Evolutionary conservation across 306 rosid species (phyloP), one percentile per base, ranked within the genome.

Genomic region (Glycine latifolia): DNA sequence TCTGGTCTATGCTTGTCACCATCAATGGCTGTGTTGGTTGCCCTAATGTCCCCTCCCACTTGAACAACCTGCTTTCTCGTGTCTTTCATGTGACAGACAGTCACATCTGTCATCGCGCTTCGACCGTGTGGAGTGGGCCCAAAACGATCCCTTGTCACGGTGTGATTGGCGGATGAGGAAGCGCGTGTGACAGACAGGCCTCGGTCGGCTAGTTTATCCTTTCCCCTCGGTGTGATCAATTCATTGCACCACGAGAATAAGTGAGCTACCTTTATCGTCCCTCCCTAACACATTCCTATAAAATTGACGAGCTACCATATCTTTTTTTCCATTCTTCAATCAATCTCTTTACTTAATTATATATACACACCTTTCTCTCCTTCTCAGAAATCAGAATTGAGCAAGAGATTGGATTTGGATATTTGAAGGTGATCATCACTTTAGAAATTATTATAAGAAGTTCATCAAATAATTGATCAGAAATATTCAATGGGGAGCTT

Each of bases 1-100:
- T 2, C 7, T 49, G 83, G 92, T 88, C 94, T 84, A 74, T 16
- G 61, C 52, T 81, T 72, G 79, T 88, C 82, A 83, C 58, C 72
- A 49, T 70, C 55, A 20, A 71, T 61, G 85, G 84, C 85, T 78
- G 84, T 83, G 59, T 59, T 49, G 86, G 94, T 87, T 84, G 58
- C 77, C 16, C 71, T 39, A 0, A 12, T 91, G 97, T 89, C 87
- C 81, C 90, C 89, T 67, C 68, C 50, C 26, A 44, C 43, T 49
- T 46, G 4, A 78, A 67, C 97, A 87, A 56, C 71, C 17, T 65
- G 60, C 73, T 56, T 72, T 65, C 41, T 35, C 75, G 16, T 89
- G 95, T 89, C 85, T 55, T 80, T 77, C 85, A 55, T 67, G 26
- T 78, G 26, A 61, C 84, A 39, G 81, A 70, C 89, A 78, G 33